Conservation (phyloP, 1,284 basidiomycete species). For the Marasmius fiardii region DNA sequence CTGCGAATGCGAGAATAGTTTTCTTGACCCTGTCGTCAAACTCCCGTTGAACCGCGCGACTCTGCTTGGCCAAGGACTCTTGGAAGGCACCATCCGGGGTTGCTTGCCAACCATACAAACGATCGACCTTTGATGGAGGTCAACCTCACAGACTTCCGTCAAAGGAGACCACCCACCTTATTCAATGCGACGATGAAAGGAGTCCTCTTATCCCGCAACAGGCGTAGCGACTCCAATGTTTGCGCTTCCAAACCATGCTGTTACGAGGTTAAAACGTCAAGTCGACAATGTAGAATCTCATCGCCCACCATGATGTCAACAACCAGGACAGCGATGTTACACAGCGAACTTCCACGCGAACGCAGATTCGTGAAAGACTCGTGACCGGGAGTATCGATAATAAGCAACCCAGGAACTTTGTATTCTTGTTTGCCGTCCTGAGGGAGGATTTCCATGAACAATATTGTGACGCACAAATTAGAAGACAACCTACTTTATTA, state of each 20-base stretch:
- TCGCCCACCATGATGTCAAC: constrained; percentile 92
- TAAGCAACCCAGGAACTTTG: constrained; percentile 93
- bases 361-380: constrained; percentile 99
- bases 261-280: constrained; percentile 13
- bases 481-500: constrained; percentile 61
- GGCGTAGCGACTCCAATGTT: constrained; percentile 93
- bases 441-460: constrained; percentile 4
- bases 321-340: constrained; percentile 98
- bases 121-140: constrained; percentile 74
- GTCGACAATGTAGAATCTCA: background rate
- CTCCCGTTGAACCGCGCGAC: constrained; percentile 80
- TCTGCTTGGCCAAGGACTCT: constrained; percentile 89
- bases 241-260: constrained; percentile 97
- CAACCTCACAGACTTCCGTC: constrained; percentile 1
- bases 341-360: constrained; percentile 93
- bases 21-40: constrained; percentile 89
- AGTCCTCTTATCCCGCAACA: constrained; percentile 93
- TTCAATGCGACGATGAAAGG: constrained; percentile 99
- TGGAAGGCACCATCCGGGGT: constrained; percentile 92
- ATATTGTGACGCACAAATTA: constrained; percentile 1
- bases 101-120: constrained; percentile 94
- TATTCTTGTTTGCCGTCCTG: constrained; percentile 85
- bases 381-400: constrained; percentile 99
- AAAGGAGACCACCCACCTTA: constrained; percentile 56
- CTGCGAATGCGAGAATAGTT: constrained; percentile 91